Conservation (phyloP, 2,329 filamentous ascomycete species). For the Ambrosiella cleistominuta region DNA sequence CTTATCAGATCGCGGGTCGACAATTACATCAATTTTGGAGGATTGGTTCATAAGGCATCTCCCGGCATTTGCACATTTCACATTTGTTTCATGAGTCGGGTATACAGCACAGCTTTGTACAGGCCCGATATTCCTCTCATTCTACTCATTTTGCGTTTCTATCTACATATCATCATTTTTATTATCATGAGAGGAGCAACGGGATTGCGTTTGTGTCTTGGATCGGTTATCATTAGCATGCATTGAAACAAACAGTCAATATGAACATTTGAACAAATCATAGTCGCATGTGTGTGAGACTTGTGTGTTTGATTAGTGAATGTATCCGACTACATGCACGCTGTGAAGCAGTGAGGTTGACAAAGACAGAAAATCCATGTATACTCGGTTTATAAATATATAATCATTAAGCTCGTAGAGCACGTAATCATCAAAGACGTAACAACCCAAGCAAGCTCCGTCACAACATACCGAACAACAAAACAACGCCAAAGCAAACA, state of each 20-base stretch:
- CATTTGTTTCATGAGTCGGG: background rate
- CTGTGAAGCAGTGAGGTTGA: background rate
- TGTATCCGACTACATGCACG: background rate
- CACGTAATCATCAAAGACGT: background rate
- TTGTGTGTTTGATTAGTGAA: background rate
- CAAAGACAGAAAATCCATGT: background rate
- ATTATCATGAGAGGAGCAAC: background rate
- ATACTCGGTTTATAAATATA: background rate
- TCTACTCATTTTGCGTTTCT: background rate
- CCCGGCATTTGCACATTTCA: background rate
- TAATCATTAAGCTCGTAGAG: background rate
- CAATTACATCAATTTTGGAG: background rate
- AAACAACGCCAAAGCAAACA: background rate
- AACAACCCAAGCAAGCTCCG: background rate
- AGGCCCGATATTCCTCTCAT: background rate
- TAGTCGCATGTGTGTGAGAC: background rate
- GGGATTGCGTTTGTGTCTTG: background rate
- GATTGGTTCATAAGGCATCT: background rate
- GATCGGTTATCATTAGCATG: background rate
- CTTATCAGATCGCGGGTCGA: conserved; percentile 1
- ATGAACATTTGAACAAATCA: background rate
- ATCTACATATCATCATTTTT: background rate
- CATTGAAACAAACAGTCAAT: background rate
- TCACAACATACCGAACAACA: background rate
- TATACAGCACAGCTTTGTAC: background rate